Percentiles rank a stretch among this genome's conserved stretches.
These are phyloP conservation scores for Hyphopichia fennica DNA, from an alignment of 1,139 yeast genomes.

Conservation along the genomic window DNA sequence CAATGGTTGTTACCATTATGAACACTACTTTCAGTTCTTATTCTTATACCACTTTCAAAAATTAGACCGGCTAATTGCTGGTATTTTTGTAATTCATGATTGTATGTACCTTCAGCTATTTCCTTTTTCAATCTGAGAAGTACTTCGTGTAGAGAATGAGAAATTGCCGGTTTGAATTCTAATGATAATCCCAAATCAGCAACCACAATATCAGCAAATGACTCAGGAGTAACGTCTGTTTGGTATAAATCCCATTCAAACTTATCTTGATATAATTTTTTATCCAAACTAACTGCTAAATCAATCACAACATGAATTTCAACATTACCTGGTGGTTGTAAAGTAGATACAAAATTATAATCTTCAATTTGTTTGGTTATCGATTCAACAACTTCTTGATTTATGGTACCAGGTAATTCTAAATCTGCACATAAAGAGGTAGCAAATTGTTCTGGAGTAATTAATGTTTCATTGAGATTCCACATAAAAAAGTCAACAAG, in stretches of 20 bases:
- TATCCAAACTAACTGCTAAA: conserved; percentile 79
- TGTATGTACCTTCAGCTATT: conserved; percentile 74
- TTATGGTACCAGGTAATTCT: conserved; percentile 68
- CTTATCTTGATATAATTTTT: conserved; percentile 84
- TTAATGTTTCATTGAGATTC: conserved; percentile 76
- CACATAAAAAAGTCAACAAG: conserved; percentile 85
- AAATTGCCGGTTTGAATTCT: conserved; percentile 88
- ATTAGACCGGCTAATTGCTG: conserved; percentile 46
- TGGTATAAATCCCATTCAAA: conserved; percentile 90
- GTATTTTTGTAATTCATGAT: conserved; percentile 45
- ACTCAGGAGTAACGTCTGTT: conserved; percentile 72
- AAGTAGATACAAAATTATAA: conserved; percentile 52
- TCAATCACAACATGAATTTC: conserved; percentile 79
- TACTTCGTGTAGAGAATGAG: conserved; percentile 84
- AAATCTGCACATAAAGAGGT: conserved; percentile 76
- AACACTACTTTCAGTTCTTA: conserved; percentile 45
- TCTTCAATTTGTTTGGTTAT: conserved; percentile 82
- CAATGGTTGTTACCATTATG: conserved; percentile 65
- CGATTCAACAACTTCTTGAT: conserved; percentile 65
- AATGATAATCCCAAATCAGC: conserved; percentile 80
- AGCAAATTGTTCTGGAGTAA: conserved; percentile 87
- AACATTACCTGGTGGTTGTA: conserved; percentile 62
- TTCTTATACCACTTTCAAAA: conserved; percentile 46
- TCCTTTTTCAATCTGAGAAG: conserved; percentile 77
- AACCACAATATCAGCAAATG: conserved; percentile 79